These are phyloP conservation scores for Pseudoscleropodium purum DNA, from an alignment of 225 moss, liverwort and hornwort genomes.

Conservation along the genomic window DNA sequence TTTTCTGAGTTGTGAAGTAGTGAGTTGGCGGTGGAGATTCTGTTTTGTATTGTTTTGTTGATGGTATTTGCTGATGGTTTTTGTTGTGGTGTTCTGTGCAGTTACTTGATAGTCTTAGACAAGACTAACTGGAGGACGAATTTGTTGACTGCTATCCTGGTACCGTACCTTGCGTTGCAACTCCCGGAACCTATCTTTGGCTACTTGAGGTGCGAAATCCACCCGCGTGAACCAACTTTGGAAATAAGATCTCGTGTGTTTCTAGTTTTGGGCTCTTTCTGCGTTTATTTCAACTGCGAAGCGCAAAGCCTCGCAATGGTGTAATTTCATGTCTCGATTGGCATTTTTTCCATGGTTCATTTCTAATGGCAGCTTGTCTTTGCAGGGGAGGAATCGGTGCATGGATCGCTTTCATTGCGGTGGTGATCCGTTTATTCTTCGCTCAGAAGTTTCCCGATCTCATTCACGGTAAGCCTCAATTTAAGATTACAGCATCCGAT, in stretches of 20 bases:
- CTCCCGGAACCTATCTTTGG: constrained; percentile 46
- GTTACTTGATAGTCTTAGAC: constrained; percentile 65
- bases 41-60: background rate
- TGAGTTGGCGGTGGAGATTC: background rate
- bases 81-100: background rate
- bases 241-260: background rate
- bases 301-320: background rate
- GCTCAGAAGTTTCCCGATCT: constrained; percentile 27
- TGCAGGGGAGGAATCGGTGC: constrained; percentile 34
- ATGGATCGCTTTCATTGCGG: constrained; percentile 59
- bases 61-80: background rate
- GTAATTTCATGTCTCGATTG: background rate
- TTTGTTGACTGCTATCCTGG: constrained; percentile 65
- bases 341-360: background rate
- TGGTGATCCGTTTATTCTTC: constrained; percentile 62
- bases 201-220: constrained; percentile 27
- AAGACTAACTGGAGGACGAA: constrained; percentile 81
- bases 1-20: too few species aligned
- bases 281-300: background rate
- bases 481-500: background rate
- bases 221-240: background rate
- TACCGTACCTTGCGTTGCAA: constrained; percentile 73
- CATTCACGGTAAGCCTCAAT: background rate
- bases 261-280: background rate
- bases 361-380: background rate